phyloP scores from a whole-genome alignment of 2,329 filamentous ascomycete species.

The Nothophaeocryptopus gaeumannii region DNA sequence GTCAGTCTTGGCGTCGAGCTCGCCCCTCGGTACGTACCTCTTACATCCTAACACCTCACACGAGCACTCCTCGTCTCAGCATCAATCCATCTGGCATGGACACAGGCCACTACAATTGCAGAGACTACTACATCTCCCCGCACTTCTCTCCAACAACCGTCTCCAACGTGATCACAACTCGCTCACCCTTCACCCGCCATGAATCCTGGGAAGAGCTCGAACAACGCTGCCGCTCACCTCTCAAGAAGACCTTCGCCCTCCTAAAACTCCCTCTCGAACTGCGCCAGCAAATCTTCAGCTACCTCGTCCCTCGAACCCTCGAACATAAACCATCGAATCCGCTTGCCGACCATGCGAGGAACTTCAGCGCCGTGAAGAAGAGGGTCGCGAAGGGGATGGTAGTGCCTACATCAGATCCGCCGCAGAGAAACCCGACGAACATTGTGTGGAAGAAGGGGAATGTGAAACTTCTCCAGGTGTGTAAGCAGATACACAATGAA shows the following conservation, averaged over 20 bases:
- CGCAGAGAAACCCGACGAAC: constrained; percentile 8
- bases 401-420: constrained; percentile 13
- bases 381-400: constrained; percentile 27
- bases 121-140: constrained; percentile 35
- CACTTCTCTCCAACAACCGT: constrained; percentile 28
- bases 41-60: no score
- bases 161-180: constrained; percentile 15
- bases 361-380: constrained; percentile 34
- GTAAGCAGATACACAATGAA: constrained; percentile 45
- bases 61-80: no score
- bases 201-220: constrained; percentile 34
- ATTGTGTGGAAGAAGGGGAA: constrained; percentile 45
- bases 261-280: constrained; percentile 45
- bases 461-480: constrained; percentile 40
- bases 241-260: constrained; percentile 32
- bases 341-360: constrained; percentile 28
- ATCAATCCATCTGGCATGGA: constrained; percentile 28
- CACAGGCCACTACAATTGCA: constrained; percentile 37
- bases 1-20: no score
- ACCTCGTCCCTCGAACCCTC: constrained; percentile 43
- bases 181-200: constrained; percentile 23
- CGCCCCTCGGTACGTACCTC: no score
- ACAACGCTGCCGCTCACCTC: constrained; percentile 31
- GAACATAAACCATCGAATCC: constrained; percentile 26
- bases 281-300: constrained; percentile 42